A percentile compares a stretch with the other conserved stretches of the same genome.
Evolutionary conservation across 352 stramenopile species (phyloP).

Genomic region (Phytopythium litorale): DNA sequence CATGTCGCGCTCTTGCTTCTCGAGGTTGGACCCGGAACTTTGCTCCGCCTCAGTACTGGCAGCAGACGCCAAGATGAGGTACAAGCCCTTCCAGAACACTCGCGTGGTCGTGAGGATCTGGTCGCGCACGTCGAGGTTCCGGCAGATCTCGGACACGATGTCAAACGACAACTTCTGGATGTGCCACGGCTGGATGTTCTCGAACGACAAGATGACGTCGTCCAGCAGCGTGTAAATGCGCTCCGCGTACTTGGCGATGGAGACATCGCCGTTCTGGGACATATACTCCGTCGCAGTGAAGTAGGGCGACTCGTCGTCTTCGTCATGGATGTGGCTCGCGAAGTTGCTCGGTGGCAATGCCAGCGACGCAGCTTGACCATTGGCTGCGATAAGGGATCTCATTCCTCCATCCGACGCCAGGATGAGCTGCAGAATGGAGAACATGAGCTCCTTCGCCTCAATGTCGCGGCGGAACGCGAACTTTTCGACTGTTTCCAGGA

Average conservation of each 20-base stretch:
- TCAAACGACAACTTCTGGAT: conserved; percentile 77
- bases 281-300: conserved; percentile 51
- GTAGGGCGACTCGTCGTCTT: conserved; percentile 47
- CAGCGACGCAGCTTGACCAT: conserved; percentile 2
- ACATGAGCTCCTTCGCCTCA: conserved; percentile 45
- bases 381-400: conserved; percentile 26
- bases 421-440: conserved; percentile 47
- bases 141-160: conserved; percentile 66
- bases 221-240: conserved; percentile 61
- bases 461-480: conserved; percentile 36
- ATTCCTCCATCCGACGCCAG: conserved; percentile 46
- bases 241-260: conserved; percentile 30
- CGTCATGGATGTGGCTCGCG: conserved; percentile 30
- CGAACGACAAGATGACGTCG: conserved; percentile 59
- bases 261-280: conserved; percentile 27
- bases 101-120: conserved; percentile 62
- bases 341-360: conserved; percentile 21
- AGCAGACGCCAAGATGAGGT: conserved; percentile 67
- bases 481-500: conserved; percentile 44
- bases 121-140: conserved; percentile 44
- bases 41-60: conserved; percentile 35
- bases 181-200: conserved; percentile 76
- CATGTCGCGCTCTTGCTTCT: conserved; percentile 69
- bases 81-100: conserved; percentile 77
- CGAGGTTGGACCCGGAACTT: conserved; percentile 12